Evolutionary conservation across 2,329 filamentous ascomycete species (phyloP).

Genomic region (Nannizziopsis arthrosporioides): DNA sequence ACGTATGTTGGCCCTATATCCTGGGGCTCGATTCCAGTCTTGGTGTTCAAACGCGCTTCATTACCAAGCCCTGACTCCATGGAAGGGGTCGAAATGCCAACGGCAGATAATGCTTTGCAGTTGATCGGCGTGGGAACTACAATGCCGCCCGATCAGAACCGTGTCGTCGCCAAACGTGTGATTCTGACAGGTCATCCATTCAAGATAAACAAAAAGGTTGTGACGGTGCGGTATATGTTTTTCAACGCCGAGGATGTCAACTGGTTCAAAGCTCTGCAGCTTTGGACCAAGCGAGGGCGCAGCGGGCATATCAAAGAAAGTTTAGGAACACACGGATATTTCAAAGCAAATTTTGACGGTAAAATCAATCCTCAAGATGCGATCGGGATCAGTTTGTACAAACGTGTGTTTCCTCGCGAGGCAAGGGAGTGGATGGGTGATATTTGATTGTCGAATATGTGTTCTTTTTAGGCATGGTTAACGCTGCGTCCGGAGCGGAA

Average conservation of each 20-base stretch:
- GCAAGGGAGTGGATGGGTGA: constrained; percentile 40
- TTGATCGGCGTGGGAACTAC: constrained; percentile 81
- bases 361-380: constrained; percentile 93
- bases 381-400: constrained; percentile 80
- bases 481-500: too few relatives aligned
- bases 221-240: constrained; percentile 99
- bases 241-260: constrained; percentile 91
- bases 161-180: constrained; percentile 85
- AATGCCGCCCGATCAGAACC: constrained; percentile 58
- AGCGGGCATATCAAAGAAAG: constrained; percentile 89
- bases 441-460: background rate
- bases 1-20: constrained; percentile 81
- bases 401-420: constrained; percentile 68
- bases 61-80: constrained; percentile 31
- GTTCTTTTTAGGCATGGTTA: background rate
- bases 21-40: constrained; percentile 81
- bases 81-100: constrained; percentile 32
- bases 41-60: constrained; percentile 62
- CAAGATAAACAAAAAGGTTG: constrained; percentile 96
- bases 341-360: constrained; percentile 96
- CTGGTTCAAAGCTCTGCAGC: constrained; percentile 92
- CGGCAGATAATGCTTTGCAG: constrained; percentile 43
- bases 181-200: constrained; percentile 92
- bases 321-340: constrained; percentile 96
- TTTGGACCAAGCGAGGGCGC: constrained; percentile 85